phyloP scores from a whole-genome alignment of 2,329 filamentous ascomycete species.

The Coleophoma cylindrospora region DNA sequence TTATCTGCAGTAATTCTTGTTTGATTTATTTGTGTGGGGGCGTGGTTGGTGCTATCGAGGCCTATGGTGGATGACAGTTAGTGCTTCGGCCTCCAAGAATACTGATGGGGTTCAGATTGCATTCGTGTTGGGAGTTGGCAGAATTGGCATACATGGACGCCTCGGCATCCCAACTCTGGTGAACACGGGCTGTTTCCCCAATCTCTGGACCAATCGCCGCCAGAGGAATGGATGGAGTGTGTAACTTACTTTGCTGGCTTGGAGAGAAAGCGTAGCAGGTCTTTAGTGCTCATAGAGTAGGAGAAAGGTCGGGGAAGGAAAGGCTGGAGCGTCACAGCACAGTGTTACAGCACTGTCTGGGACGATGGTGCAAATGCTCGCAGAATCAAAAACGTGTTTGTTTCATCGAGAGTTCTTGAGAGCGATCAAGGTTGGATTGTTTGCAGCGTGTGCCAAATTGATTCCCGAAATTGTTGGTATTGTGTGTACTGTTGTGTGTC shows the following conservation, averaged over 20 bases:
- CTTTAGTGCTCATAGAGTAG: constrained; percentile 83
- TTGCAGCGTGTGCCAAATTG: not conserved
- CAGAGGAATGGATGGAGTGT: not conserved
- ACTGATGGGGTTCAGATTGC: not conserved
- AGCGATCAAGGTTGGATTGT: not conserved
- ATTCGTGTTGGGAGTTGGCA: not conserved
- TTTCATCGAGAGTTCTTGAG: not conserved
- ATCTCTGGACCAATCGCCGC: not conserved
- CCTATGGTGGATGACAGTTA: constrained; percentile 29
- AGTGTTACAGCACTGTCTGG: constrained; percentile 15
- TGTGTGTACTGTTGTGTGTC: not conserved
- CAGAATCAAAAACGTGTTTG: not conserved
- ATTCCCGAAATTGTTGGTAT: not conserved
- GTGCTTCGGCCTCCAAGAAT: not conserved
- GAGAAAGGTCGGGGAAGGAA: constrained; percentile 2
- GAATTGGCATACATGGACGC: not conserved
- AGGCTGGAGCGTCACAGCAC: constrained; percentile 13
- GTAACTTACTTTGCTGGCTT: constrained; percentile 88
- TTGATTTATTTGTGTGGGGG: constrained; percentile 24
- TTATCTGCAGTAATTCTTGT: constrained; percentile 44
- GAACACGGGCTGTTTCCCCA: too few species aligned
- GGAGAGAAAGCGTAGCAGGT: constrained; percentile 88
- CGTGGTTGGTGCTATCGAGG: constrained; percentile 55
- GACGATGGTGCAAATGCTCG: constrained; percentile 4
- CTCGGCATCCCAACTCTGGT: too few species aligned